Evolutionary conservation across 768 basidiomycete genomes (phyloP).

Genomic region (Calocybe indica): DNA sequence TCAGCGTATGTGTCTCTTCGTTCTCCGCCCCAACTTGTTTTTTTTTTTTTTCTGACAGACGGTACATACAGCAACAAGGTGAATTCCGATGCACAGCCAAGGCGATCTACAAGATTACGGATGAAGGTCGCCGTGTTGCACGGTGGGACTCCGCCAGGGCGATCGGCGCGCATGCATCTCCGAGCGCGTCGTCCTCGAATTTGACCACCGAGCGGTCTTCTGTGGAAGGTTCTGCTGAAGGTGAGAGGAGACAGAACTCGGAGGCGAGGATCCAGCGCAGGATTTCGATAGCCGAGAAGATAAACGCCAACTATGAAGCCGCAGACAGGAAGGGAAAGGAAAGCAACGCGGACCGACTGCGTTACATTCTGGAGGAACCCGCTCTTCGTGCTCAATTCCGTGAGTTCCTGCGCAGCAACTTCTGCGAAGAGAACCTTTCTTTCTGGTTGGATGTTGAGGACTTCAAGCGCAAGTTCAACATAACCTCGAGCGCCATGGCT

Average conservation of each 20-base stretch:
- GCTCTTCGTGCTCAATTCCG: slow-evolving; percentile 86
- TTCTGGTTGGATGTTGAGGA: slow-evolving; percentile 98
- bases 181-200: slow-evolving; percentile 60
- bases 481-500: slow-evolving; percentile 87
- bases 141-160: slow-evolving; percentile 65
- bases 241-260: slow-evolving; percentile 26
- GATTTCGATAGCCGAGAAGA: slow-evolving; percentile 70
- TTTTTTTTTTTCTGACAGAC: slow-evolving; percentile 5
- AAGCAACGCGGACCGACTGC: slow-evolving; percentile 87
- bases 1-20: slow-evolving; percentile 46
- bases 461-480: slow-evolving; percentile 93
- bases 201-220: slow-evolving; percentile 57
- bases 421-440: slow-evolving; percentile 96
- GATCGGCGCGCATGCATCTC: slow-evolving; percentile 44
- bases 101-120: slow-evolving; percentile 91
- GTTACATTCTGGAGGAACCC: slow-evolving; percentile 91
- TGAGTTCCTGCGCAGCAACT: slow-evolving; percentile 89
- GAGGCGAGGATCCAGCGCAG: slow-evolving; percentile 72
- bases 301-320: slow-evolving; percentile 50
- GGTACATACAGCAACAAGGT: slow-evolving; percentile 65
- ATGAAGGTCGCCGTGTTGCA: slow-evolving; percentile 81
- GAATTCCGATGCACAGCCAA: slow-evolving; percentile 97
- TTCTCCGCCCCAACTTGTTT: neutral
- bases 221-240: slow-evolving; percentile 41
- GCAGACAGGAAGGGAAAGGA: slow-evolving; percentile 66